Evolutionary conservation across 306 rosid species (phyloP).

Genomic region (Vigna nakashimae): DNA sequence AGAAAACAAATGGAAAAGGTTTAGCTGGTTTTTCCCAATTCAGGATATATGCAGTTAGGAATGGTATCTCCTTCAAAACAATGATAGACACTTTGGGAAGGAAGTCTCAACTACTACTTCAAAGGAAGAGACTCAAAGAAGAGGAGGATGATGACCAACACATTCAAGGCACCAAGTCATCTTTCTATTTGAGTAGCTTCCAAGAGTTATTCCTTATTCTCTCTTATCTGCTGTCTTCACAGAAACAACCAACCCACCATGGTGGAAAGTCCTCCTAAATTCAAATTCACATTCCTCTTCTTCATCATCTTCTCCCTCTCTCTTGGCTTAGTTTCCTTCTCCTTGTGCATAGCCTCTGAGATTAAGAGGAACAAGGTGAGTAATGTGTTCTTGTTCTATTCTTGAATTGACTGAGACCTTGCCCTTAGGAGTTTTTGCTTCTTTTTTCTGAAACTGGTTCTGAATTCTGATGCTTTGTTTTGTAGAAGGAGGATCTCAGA

Average conservation of each 20-base stretch:
- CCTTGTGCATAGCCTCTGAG: slow-evolving; percentile 77
- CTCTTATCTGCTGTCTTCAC: slow-evolving; percentile 37
- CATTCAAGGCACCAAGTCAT: slow-evolving; percentile 32
- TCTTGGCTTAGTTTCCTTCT: slow-evolving; percentile 68
- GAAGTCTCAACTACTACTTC: slow-evolving; percentile 47
- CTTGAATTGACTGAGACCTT: background rate
- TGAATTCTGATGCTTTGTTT: slow-evolving; percentile 34
- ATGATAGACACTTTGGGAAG: slow-evolving; percentile 51
- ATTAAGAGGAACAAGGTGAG: slow-evolving; percentile 63
- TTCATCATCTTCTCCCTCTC: slow-evolving; percentile 51
- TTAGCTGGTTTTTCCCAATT: slow-evolving; percentile 38
- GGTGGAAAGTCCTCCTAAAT: slow-evolving; percentile 70
- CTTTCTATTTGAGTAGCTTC: slow-evolving; percentile 55
- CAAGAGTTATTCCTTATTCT: slow-evolving; percentile 44
- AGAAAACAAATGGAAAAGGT: slow-evolving; percentile 32
- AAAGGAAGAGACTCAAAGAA: slow-evolving; percentile 41
- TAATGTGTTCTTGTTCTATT: background rate
- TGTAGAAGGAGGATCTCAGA: slow-evolving; percentile 69
- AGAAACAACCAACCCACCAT: slow-evolving; percentile 41
- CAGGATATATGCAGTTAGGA: slow-evolving; percentile 47
- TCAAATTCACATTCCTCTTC: slow-evolving; percentile 45
- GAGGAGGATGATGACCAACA: slow-evolving; percentile 37
- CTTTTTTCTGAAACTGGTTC: background rate
- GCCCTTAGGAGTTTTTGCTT: background rate
- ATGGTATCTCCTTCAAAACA: slow-evolving; percentile 71